Evolutionary conservation across 1,284 basidiomycete species (phyloP).

Genomic region (Trametes versicolor): DNA sequence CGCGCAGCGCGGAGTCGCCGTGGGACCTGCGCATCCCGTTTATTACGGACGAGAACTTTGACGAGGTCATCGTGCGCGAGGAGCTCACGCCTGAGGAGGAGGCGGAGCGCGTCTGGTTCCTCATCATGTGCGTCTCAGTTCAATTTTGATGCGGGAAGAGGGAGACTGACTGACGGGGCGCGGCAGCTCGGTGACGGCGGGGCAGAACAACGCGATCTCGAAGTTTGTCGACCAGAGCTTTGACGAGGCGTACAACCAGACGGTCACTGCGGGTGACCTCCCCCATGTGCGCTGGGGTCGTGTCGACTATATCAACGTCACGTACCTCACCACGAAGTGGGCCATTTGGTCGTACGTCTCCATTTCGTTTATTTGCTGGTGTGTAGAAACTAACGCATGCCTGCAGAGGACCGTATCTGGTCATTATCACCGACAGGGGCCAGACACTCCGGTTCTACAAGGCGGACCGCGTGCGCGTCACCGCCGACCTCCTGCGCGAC

Average conservation of each 20-base stretch:
- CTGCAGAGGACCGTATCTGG: conserved; percentile 72
- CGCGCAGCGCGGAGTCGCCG: conserved; percentile 51
- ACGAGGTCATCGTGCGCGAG: conserved; percentile 75
- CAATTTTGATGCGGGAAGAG: conserved; percentile 2
- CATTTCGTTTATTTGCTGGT: conserved; percentile 9
- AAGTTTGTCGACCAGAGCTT: conserved; percentile 74
- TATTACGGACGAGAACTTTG: conserved; percentile 80
- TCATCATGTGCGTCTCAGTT: conserved; percentile 65
- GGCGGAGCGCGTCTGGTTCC: conserved; percentile 74
- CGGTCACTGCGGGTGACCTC: conserved; percentile 67
- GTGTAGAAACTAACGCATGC: conserved; percentile 1
- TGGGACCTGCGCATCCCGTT: conserved; percentile 80
- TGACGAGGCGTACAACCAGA: conserved; percentile 73
- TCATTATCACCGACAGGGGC: conserved; percentile 73
- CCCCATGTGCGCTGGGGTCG: conserved; percentile 79
- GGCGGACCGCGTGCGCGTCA: conserved; percentile 66
- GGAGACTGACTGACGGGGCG: background rate
- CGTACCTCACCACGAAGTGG: conserved; percentile 83
- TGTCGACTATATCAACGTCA: conserved; percentile 85
- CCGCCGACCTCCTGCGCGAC: conserved; percentile 63
- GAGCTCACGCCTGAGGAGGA: conserved; percentile 64
- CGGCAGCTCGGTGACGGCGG: conserved; percentile 68
- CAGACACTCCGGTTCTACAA: conserved; percentile 79
- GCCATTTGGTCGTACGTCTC: conserved; percentile 74
- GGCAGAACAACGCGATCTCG: conserved; percentile 69